Evolutionary conservation across 257 asterid genomes (phyloP), one percentile per base, ranked within the genome.

Genomic region (Nicotiana obtusifolia): DNA sequence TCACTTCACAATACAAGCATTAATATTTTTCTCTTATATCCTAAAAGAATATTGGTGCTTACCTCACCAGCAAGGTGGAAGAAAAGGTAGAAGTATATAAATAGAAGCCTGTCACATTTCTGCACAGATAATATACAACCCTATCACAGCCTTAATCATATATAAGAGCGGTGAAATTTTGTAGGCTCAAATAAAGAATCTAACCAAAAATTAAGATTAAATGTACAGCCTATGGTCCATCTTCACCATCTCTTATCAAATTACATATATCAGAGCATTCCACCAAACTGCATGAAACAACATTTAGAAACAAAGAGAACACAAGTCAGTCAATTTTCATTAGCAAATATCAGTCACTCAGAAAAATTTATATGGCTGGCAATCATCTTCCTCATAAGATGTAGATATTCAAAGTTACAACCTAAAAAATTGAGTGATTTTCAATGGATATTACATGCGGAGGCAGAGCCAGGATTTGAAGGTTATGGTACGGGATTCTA

Each of bases 211-310:
- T 1, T 49, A 49, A 6, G 33, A 80, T 52, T 11, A 0, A n/a
- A 65, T 65, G 64, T 56, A 66, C 76, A 80, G 0, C 28, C 79
- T 85, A 93, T 3, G 93, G 98, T 49, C 97, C 97, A 85, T 92
- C 98, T 81, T 93, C 97, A 71, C 95, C 97, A 68, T 92, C 97
- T 87, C 93, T 92, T 62, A 93, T 94, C 90, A 95, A 87, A 89
- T 95, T 95, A 81, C 98, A 95, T 8, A 92, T 91, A 82, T 93
- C 98, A 65, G 95, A 92, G 89, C 98, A 95, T 83, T 95, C 98
- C 22, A 92, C 90, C 86, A 95, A 89, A 85, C 97, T 93, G 92
- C 92, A 83, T 7, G 80, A 81, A 71, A 7, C 49, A 49, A 66
- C 52, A 30, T 15, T 44, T 47, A 22, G 15, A 73, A 47, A 44